Percentiles rank a stretch among this genome's conserved stretches.
These are phyloP conservation scores for Periglandula ipomoeae DNA, from an alignment of 2,329 filamentous ascomycete genomes.

Conservation along the genomic window DNA sequence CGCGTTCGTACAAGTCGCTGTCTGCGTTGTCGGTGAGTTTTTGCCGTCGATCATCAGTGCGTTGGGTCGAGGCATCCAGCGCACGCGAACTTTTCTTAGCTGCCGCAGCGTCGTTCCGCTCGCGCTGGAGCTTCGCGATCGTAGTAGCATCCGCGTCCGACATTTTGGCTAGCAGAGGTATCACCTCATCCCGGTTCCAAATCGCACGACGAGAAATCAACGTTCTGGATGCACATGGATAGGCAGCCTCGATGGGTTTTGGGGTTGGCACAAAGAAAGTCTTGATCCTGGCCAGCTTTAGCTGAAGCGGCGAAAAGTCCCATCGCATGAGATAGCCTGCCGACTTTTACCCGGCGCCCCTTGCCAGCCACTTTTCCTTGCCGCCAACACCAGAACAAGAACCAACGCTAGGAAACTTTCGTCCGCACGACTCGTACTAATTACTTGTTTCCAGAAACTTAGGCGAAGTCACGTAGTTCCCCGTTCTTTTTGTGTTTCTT, in stretches of 20 bases:
- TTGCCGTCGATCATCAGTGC: conserved; percentile 81
- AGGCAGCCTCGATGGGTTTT: conserved; percentile 14
- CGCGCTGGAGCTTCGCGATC: conserved; percentile 80
- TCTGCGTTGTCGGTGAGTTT: conserved; percentile 87
- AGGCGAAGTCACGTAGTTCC: too few species aligned
- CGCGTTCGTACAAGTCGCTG: conserved; percentile 74
- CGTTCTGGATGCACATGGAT: conserved; percentile 29
- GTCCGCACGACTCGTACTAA: not conserved
- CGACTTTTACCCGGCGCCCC: conserved; percentile 24
- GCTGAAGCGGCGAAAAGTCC: conserved; percentile 24
- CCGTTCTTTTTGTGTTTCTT: too few species aligned
- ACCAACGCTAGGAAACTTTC: not conserved
- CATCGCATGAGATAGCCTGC: conserved; percentile 3
- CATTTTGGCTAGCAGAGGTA: conserved; percentile 37
- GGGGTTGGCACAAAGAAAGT: conserved; percentile 11
- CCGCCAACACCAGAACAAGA: not conserved
- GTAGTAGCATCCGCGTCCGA: conserved; percentile 79
- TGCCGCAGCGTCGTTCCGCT: conserved; percentile 75
- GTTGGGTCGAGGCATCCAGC: conserved; percentile 71
- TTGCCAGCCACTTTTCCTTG: not conserved
- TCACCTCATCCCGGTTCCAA: conserved; percentile 34
- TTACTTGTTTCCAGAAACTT: too few species aligned
- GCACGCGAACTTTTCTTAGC: conserved; percentile 74
- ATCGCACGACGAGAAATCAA: conserved; percentile 24
- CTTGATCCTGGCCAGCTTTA: not conserved